phyloP scores from a whole-genome alignment of 768 basidiomycete species.

The Hemileccinum impolitum region DNA sequence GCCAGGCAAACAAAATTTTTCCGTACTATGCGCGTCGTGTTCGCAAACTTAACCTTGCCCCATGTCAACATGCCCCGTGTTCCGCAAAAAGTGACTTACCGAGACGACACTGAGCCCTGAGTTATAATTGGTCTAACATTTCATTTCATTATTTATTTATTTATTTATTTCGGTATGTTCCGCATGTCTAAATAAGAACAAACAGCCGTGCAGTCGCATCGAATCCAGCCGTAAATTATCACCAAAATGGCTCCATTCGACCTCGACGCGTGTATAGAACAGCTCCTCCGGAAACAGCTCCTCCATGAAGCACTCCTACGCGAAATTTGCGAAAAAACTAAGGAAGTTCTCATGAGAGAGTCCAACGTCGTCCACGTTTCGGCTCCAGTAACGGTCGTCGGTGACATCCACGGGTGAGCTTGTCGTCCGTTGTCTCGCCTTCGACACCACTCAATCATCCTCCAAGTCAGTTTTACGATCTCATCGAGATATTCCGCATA shows the following conservation, averaged over 20 bases:
- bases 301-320: conserved; percentile 91
- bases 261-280: conserved; percentile 93
- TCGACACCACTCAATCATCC: conserved; percentile 33
- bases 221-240: conserved; percentile 2
- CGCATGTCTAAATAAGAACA: conserved; percentile 13
- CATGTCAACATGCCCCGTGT: conserved; percentile 11
- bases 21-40: conserved; percentile 24
- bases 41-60: conserved; percentile 33
- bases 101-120: not conserved
- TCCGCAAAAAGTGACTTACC: conserved; percentile 13
- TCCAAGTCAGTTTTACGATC: conserved; percentile 96
- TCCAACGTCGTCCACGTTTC: conserved; percentile 97
- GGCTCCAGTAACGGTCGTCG: conserved; percentile 96
- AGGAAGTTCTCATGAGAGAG: conserved; percentile 98
- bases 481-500: conserved; percentile 98
- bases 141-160: conserved; percentile 7
- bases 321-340: conserved; percentile 99
- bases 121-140: conserved; percentile 15
- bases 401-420: conserved; percentile 97
- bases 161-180: conserved; percentile 8
- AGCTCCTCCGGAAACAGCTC: conserved; percentile 87
- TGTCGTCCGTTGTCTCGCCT: conserved; percentile 3
- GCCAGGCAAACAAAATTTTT: conserved; percentile 25
- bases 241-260: conserved; percentile 63
- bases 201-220: conserved; percentile 13